phyloP scores from a whole-genome alignment of 352 stramenopile genomes.

The Globisporangium rhizosaccharum region DNA sequence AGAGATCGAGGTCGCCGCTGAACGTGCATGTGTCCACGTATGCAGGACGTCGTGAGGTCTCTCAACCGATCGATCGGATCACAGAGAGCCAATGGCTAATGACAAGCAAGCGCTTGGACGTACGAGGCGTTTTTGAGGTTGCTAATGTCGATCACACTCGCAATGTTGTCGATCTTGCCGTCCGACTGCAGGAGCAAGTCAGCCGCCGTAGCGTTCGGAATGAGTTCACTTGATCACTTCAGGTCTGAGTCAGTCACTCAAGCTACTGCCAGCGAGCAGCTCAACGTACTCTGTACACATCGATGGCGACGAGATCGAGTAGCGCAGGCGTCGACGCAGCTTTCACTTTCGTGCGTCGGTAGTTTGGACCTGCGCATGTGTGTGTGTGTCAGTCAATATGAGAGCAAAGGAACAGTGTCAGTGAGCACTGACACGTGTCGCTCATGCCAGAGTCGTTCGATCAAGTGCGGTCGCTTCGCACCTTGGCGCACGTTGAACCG shows the following conservation, averaged over 20 bases:
- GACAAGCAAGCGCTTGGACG: neutral
- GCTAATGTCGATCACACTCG: constrained; percentile 57
- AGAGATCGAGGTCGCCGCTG: constrained; percentile 44
- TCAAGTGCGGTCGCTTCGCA: constrained; percentile 7
- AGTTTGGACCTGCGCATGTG: constrained; percentile 48
- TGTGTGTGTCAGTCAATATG: neutral
- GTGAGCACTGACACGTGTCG: too few species aligned
- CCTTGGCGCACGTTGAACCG: constrained; percentile 82
- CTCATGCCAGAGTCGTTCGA: neutral
- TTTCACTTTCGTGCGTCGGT: constrained; percentile 73
- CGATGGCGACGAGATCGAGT: constrained; percentile 56
- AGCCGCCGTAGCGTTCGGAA: neutral
- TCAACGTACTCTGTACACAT: constrained; percentile 55
- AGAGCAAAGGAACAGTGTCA: too few species aligned
- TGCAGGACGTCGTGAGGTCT: neutral
- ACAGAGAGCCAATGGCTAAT: neutral
- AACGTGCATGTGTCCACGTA: neutral
- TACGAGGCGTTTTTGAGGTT: constrained; percentile 28
- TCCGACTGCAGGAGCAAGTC: constrained; percentile 32
- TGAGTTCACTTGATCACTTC: neutral
- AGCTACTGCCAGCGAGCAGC: neutral
- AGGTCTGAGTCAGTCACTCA: neutral
- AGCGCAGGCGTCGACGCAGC: constrained; percentile 47
- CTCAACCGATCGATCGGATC: neutral
- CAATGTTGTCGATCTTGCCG: constrained; percentile 69